Conservation (phyloP, 2,329 filamentous ascomycete genomes). For the Sporothrix mexicana region DNA sequence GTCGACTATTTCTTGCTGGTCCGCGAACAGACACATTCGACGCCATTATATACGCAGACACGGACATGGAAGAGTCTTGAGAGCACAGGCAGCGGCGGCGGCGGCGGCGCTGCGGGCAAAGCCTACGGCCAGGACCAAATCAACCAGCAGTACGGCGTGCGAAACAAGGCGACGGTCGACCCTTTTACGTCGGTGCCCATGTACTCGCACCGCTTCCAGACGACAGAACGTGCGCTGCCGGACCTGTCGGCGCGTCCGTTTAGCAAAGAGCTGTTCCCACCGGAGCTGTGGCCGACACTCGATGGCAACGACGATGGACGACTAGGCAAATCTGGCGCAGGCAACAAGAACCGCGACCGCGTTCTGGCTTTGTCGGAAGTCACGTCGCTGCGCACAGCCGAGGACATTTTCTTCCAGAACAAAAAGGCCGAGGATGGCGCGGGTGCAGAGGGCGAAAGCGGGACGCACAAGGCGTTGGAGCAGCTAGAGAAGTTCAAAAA, state of each 20-base stretch:
- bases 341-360: conserved; percentile 45
- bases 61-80: conserved; percentile 47
- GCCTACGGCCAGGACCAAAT: conserved; percentile 64
- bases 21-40: conserved; percentile 61
- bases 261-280: conserved; percentile 58
- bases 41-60: conserved; percentile 62
- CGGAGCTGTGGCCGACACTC: conserved; percentile 61
- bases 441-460: conserved; percentile 30
- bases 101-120: conserved; percentile 43
- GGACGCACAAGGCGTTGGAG: conserved; percentile 50
- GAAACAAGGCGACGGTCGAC: conserved; percentile 61
- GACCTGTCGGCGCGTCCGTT: conserved; percentile 59
- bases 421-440: conserved; percentile 24
- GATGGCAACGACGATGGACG: conserved; percentile 53
- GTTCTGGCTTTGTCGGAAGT: conserved; percentile 55
- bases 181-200: conserved; percentile 65
- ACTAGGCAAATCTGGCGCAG: conserved; percentile 34
- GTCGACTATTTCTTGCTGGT: conserved; percentile 61
- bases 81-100: conserved; percentile 40
- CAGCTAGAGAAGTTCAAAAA: conserved; percentile 53
- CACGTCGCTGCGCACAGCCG: conserved; percentile 56
- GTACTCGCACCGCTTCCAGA: conserved; percentile 62
- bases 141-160: conserved; percentile 61
- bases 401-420: conserved; percentile 58
- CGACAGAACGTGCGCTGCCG: conserved; percentile 59